Evolutionary conservation across 2,329 filamentous ascomycete species (phyloP), one percentile per base, ranked within the genome.

Genomic region (Thielaviopsis populi): DNA sequence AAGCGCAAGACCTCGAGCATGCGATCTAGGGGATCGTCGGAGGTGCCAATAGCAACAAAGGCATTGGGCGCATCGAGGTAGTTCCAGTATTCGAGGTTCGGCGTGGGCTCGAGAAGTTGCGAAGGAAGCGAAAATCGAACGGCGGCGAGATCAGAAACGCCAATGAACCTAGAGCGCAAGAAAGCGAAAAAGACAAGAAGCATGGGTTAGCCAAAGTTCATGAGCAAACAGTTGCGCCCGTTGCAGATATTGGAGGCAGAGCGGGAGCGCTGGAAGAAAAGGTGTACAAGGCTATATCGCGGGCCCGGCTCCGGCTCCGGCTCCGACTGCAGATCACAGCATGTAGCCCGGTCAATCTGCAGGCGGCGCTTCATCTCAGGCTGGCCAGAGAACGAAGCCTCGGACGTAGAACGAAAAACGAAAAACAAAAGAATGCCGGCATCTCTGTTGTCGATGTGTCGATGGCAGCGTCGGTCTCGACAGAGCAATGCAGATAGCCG

Each of bases 1-100:
- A 97, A 99, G 66, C 91, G 86, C 70, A 97, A 76, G 37, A 95
- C 90, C 71, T 92, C 91, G 61, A 99, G 82, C 89, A 96, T 96
- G 69, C 94, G 90, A 69, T 94, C 92, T 63, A 97, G 78, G 11
- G 88, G 83, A 69, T 97, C 90, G 69, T 97, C 88, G 19, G 92
- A 94, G 70, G 92, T 92, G 70, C 92, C 94, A 70, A 87, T 87
- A 56, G 82, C 82, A 68, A 84, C 77, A 68, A 99, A 96, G 59
- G 91, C 89, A 74, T 95, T 95, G 24, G 92, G 92, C 69, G 91
- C 84, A 75, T 99, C 94, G 73, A 99, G 80, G 72, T 99, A 99
- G 71, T 95, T 95, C 94, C 94, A 99, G 77, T 97, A 99, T 78
- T 99, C 94, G 72, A 99, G 79, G 74, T 99, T 99, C 62, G 94